Evolutionary conservation across 306 rosid genomes (phyloP), one percentile per base, ranked within the genome.

Genomic region (Arachis hypogaea): DNA sequence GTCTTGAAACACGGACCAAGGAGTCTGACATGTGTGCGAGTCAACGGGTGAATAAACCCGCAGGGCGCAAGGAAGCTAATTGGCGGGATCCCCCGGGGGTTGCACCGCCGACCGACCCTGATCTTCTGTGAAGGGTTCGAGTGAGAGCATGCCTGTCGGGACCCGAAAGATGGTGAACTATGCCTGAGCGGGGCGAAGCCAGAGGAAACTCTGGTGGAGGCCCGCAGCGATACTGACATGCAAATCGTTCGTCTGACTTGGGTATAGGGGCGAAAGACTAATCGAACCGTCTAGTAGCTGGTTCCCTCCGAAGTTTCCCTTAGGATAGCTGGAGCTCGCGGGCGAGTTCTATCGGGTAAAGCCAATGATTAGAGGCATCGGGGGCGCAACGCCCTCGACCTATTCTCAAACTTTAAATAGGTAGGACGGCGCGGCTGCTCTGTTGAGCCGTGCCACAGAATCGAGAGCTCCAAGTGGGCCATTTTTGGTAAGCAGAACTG

Each of bases 141-240:
- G 63, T 58, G 63, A 28, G 63, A 58, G 42, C 36, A 58, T 58
- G 12, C 52, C 14, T 59, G 64, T 59, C 44, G 44, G 64, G 44
- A 29, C 43, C 63, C 63, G 42, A 81, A 81, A 81, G 85, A 82
- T 82, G 82, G 76, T 77, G 79, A 77, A 72, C 82, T 77, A 82
- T 76, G 85, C 85, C 66, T 81, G 63, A 74, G 83, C 78, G 64
- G 73, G 86, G 81, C 66, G 83, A 83, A 83, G 86, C 83, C 79
- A 78, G 67, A 59, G 76, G 76, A 71, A 71, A 71, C 76, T 59
- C 45, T 71, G 58, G 57, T 71, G 58, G 58, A 57, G 66, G 66
- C 33, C 22, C 57, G 58, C 58, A 59, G 69, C 68, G 77, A 38
- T 72, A 7, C 69, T 72, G 68, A 60, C 59, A 50, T 59, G 59